Base-by-base conservation (phyloP, 352 stramenopile genomes). In the Globisporangium paroecandrum region DNA sequence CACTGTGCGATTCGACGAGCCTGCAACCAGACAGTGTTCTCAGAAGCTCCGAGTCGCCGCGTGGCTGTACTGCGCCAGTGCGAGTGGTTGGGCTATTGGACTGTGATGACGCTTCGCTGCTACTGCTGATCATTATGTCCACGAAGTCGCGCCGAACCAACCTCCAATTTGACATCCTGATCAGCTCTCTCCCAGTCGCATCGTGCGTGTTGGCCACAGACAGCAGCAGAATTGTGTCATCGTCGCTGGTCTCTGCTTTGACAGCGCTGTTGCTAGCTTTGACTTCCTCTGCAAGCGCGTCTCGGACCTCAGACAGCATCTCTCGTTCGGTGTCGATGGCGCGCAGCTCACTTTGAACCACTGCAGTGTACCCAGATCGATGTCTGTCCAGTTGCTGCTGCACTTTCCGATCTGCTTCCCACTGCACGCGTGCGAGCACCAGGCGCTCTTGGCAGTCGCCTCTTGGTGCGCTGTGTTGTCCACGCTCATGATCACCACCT, bases 301-400 rank as follows among this genome's bases (percentile, higher is more conserved):
- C 18, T 57, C 54, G 25, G 2, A 46, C 10, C 0, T 61, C 9
- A 5, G 9, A 7, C 13, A 68, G 38, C 20, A 22, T 55, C 36
- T 25, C 38, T 7, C 1, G 12, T 8, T 15, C 27, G 34, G 57
- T 29, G 5, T 29, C 15, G 5, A 68, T 62, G 8, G 15, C 29
- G 1, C 10, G 2, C 25, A 62, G 18, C 63, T 62, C 63, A 3
- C 10, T 46, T 22, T 56, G 36, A 2, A 62, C 1, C 9, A 29
- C 25, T 6, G 41, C 18, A 10, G 53, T 32, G 36, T 62, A 68
- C 20, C 63, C 63, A 0, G 63, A 56, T 0, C 63, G 63, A 20
- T 68, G 36, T 22, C 36, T 61, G 24, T 68, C 63, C 12, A 68
- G 38, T 20, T 43, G 36, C 54, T 27, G 27, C 25, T 68, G 63